Evolutionary conservation across 805 yeast species (phyloP).

Genomic region (Danielia oregonensis): DNA sequence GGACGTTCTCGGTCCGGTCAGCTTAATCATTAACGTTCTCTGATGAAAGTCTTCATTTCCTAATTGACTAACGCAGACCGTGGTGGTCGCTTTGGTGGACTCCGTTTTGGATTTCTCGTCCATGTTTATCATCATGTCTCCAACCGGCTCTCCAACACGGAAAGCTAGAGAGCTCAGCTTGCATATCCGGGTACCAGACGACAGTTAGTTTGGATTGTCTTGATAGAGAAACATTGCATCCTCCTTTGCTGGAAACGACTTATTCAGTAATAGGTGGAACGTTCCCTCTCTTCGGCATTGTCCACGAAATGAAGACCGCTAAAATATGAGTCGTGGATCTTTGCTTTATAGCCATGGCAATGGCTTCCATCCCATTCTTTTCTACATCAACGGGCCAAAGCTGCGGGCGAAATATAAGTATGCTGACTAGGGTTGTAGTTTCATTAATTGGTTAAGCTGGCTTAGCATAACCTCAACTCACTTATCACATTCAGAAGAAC

Average conservation of each 20-base stretch:
- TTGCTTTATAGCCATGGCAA: conserved; percentile 2
- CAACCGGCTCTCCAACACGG: conserved; percentile 45
- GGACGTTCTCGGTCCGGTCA: conserved; percentile 56
- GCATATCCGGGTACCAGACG: conserved; percentile 68
- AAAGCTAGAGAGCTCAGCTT: conserved; percentile 44
- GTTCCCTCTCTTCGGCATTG: conserved; percentile 66
- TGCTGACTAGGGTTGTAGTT: too few relatives aligned
- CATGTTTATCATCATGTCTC: conserved; percentile 64
- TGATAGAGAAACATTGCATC: conserved; percentile 52
- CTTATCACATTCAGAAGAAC: too few relatives aligned
- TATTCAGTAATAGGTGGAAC: conserved; percentile 54
- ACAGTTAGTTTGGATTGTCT: conserved; percentile 45
- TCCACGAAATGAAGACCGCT: conserved; percentile 47
- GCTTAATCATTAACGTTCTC: conserved; percentile 61
- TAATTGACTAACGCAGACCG: conserved; percentile 61
- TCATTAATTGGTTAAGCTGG: too few relatives aligned
- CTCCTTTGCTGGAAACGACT: conserved; percentile 54
- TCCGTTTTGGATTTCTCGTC: conserved; percentile 71
- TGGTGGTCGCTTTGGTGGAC: conserved; percentile 75
- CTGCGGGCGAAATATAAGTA: conserved; percentile 11
- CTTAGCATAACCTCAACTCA: too few relatives aligned
- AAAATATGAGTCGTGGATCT: conserved; percentile 52
- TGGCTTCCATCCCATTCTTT: conserved; percentile 6
- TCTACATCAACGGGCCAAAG: conserved; percentile 10
- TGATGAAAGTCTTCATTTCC: conserved; percentile 58